Base-by-base conservation (phyloP, 2,329 filamentous ascomycete genomes). In the Phialophora expanda region DNA sequence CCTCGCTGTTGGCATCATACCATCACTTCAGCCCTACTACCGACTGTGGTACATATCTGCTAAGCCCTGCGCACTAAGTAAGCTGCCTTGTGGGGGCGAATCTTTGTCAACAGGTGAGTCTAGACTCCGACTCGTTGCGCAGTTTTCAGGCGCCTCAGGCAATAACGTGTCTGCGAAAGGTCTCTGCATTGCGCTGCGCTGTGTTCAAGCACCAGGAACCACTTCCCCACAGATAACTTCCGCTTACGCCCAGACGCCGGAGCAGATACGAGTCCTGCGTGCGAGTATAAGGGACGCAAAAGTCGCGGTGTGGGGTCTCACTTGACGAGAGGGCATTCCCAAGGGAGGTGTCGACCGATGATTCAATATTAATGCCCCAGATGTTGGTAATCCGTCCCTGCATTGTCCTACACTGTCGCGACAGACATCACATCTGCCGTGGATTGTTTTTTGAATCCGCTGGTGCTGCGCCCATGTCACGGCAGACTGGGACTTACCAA, bases 11-110 rank as follows among this genome's bases (percentile, higher is more conserved):
- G 17, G 38, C 17, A 44, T 20, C 17, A 44, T 44, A 6, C 38
- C 6, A 20, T 44, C 38, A n/a, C 17, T 12, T 51, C 48, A 51
- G 48, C 8, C 20, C 48, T 51, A 26, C 22, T n/a, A 4, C 14
- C 38, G 38, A 20, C 38, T n/a, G 38, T 44, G 38, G 38, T 44
- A 44, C 6, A 4, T 11, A 11, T 34, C 44, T 48, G 48, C 48
- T 51, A 51, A 51, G 48, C 48, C 48, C 24, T 51, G 48, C 48
- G 48, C 48, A 51, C 48, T 17, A 51, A 14, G 9, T 12, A 12
- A 17, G 24, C 22, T 51, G 48, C 48, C 48, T 51, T 51, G 48
- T 51, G 48, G 48, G 48, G 48, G 48, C 48, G 48, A 51, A 51
- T 26, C 26, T 51, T 22, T 51, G 48, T 51, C 48, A 51, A 51